A percentile compares a stretch with the other conserved stretches of the same genome.
phyloP scores from a whole-genome alignment of 2,329 filamentous ascomycete genomes.

The Apiospora aurea region DNA sequence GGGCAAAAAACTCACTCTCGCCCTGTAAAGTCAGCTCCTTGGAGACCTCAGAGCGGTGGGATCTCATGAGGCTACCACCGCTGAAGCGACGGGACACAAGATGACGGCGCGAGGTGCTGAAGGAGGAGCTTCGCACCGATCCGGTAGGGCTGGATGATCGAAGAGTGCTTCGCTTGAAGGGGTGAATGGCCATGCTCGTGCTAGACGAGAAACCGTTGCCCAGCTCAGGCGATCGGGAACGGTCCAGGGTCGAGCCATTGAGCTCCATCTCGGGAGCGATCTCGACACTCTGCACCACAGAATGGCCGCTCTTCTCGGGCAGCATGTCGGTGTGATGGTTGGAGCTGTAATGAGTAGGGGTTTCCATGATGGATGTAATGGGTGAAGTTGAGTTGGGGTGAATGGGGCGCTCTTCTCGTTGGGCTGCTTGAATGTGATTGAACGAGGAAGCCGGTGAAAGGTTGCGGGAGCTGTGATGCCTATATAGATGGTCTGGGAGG shows the following conservation, averaged over 20 bases:
- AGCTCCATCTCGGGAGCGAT: neutral
- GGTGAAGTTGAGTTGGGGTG: neutral
- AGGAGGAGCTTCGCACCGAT: slow-evolving; percentile 22
- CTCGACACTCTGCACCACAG: neutral
- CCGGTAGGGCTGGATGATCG: slow-evolving; percentile 11
- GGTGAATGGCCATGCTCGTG: neutral
- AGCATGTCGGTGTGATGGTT: neutral
- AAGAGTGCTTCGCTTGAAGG: slow-evolving; percentile 6
- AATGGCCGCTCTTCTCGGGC: neutral
- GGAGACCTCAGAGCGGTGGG: slow-evolving; percentile 21
- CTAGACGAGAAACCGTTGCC: neutral
- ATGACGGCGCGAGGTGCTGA: slow-evolving; percentile 6
- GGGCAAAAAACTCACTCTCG: slow-evolving; percentile 23
- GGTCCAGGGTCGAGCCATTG: neutral
- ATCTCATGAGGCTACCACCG: neutral
- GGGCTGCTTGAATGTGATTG: neutral
- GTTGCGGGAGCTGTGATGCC: neutral
- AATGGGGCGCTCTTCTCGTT: neutral
- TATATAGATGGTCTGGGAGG: neutral
- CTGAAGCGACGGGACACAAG: slow-evolving; percentile 5
- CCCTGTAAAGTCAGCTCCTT: slow-evolving; percentile 8
- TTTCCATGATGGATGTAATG: neutral
- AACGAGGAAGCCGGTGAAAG: neutral
- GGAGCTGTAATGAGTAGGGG: neutral
- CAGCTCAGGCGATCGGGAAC: neutral